Evolutionary conservation across 805 yeast genomes (phyloP).

Genomic region (Teunomyces stri): DNA sequence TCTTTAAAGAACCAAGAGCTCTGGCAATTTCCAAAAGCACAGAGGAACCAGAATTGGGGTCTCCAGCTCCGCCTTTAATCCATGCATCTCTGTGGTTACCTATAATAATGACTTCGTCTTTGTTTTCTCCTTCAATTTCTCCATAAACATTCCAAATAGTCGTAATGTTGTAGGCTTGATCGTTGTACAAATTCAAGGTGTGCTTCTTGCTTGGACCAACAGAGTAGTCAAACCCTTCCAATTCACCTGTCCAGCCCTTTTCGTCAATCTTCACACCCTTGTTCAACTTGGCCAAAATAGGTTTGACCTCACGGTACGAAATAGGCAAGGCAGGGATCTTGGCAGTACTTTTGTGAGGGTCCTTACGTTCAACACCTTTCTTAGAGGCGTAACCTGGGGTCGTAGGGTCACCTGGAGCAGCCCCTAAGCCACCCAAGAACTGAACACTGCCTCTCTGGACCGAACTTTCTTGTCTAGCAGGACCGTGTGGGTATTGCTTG

Average conservation of each 20-base stretch:
- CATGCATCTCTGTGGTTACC: slow-evolving; percentile 49
- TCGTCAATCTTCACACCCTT: slow-evolving; percentile 28
- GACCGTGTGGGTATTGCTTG: slow-evolving; percentile 59
- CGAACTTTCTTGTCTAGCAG: slow-evolving; percentile 60
- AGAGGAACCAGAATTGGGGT: slow-evolving; percentile 47
- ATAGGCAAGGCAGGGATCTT: slow-evolving; percentile 44
- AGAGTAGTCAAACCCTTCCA: slow-evolving; percentile 38
- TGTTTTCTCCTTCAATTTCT: slow-evolving; percentile 38
- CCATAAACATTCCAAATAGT: slow-evolving; percentile 45
- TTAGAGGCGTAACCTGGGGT: slow-evolving; percentile 70
- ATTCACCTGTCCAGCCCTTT: slow-evolving; percentile 37
- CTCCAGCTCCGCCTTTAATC: slow-evolving; percentile 50
- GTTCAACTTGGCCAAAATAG: slow-evolving; percentile 39
- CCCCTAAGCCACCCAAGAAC: slow-evolving; percentile 47
- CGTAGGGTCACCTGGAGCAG: slow-evolving; percentile 73
- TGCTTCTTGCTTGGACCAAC: slow-evolving; percentile 38
- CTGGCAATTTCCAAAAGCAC: slow-evolving; percentile 41
- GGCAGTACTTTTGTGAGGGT: slow-evolving; percentile 35
- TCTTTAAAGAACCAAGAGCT: slow-evolving; percentile 37
- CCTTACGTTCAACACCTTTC: slow-evolving; percentile 33
- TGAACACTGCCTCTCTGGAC: slow-evolving; percentile 63
- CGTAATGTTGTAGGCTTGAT: slow-evolving; percentile 40
- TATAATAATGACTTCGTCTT: slow-evolving; percentile 39
- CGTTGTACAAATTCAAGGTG: slow-evolving; percentile 39
- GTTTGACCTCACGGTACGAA: slow-evolving; percentile 43